Conservation (phyloP, 1,284 basidiomycete species). For the Trametes pubescens region DNA sequence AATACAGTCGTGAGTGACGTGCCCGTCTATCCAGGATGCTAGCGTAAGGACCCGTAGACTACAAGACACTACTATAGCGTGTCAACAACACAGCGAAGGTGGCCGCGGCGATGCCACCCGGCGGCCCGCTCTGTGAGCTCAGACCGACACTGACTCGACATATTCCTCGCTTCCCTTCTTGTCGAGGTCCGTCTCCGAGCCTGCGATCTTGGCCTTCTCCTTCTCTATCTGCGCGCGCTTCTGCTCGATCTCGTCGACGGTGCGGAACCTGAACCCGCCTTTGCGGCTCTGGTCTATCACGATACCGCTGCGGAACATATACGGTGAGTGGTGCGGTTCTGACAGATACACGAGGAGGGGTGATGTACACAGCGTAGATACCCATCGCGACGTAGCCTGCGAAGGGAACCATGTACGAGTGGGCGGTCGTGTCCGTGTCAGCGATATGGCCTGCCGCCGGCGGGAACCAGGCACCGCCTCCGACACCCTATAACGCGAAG, state of each 20-base stretch:
- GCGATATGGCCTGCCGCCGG: constrained; percentile 75
- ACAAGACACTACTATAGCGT: neutral
- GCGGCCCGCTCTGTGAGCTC: neutral
- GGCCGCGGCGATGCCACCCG: neutral
- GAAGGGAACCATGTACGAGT: constrained; percentile 68
- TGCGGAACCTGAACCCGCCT: constrained; percentile 58
- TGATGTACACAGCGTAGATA: constrained; percentile 61
- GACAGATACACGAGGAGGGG: neutral
- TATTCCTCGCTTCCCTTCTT: constrained; percentile 39
- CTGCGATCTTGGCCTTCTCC: constrained; percentile 15
- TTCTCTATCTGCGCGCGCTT: constrained; percentile 32
- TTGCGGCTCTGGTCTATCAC: constrained; percentile 58
- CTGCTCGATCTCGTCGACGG: constrained; percentile 51
- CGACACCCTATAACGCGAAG: constrained; percentile 57
- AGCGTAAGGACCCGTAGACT: constrained; percentile 12
- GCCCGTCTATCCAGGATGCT: constrained; percentile 22
- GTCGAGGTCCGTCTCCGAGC: constrained; percentile 33
- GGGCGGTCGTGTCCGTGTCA: constrained; percentile 56
- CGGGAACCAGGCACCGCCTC: constrained; percentile 81
- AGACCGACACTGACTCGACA: constrained; percentile 28
- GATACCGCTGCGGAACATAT: constrained; percentile 53
- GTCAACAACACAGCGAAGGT: neutral
- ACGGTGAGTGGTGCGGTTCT: constrained; percentile 2
- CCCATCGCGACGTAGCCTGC: constrained; percentile 67
- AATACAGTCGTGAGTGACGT: constrained; percentile 23